phyloP scores from a whole-genome alignment of 768 basidiomycete genomes.

The Russula emetica region DNA sequence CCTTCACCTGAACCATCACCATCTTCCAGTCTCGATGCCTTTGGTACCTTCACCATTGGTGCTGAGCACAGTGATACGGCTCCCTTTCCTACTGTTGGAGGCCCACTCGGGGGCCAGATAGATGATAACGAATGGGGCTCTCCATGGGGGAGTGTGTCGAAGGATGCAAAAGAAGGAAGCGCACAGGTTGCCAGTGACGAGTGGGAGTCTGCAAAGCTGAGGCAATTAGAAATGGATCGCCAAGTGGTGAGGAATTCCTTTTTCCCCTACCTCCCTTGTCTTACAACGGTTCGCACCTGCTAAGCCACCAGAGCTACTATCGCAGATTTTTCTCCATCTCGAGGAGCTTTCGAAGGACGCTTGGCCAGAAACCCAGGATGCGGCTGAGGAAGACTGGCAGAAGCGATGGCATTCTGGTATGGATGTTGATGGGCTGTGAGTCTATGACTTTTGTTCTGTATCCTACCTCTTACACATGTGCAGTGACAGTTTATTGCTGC shows the following conservation, averaged over 20 bases:
- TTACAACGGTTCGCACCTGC: background rate
- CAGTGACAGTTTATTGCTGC: constrained; percentile 42
- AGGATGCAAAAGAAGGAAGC: constrained; percentile 27
- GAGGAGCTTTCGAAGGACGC: constrained; percentile 48
- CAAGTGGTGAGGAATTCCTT: constrained; percentile 52
- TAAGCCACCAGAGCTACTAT: constrained; percentile 67
- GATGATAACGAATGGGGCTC: constrained; percentile 34
- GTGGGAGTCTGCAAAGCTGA: constrained; percentile 57
- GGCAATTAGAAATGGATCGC: constrained; percentile 56
- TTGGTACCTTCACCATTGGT: constrained; percentile 57
- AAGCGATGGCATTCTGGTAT: constrained; percentile 42
- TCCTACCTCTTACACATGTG: background rate
- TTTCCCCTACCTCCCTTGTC: constrained; percentile 6
- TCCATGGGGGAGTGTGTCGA: constrained; percentile 30
- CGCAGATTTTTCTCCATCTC: constrained; percentile 51
- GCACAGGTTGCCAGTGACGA: constrained; percentile 45
- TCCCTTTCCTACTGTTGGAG: constrained; percentile 38
- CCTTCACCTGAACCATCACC: constrained; percentile 11
- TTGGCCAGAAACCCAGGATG: constrained; percentile 41
- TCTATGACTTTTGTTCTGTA: constrained; percentile 7
- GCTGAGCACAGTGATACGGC: constrained; percentile 34
- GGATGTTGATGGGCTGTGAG: constrained; percentile 61
- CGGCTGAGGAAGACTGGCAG: constrained; percentile 32
- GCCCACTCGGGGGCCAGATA: constrained; percentile 18
- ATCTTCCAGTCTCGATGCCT: constrained; percentile 46